A percentile compares a stretch with the other conserved stretches of the same genome.
These are phyloP conservation scores for Ampelocalamus luodianensis DNA, from an alignment of 176 grass and related monocot species.

Conservation along the genomic window DNA sequence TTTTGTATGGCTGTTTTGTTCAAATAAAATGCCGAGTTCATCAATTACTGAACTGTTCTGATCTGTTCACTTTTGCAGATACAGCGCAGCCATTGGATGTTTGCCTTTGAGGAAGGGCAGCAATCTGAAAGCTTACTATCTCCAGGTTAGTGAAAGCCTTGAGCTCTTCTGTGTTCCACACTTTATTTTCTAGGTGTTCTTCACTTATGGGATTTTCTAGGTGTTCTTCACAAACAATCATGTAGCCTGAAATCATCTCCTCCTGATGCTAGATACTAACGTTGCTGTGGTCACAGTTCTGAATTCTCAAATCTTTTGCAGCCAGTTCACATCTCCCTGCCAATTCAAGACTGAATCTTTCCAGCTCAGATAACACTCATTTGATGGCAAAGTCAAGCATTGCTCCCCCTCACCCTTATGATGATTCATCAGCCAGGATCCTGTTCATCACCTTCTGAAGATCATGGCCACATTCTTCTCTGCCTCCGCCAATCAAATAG, in stretches of 20 bases:
- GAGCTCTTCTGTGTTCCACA: background rate
- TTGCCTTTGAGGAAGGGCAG: background rate
- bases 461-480: slow-evolving; percentile 72
- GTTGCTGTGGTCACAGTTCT: background rate
- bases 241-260: slow-evolving; percentile 1
- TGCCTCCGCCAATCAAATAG: slow-evolving; percentile 51
- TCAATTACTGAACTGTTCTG: background rate
- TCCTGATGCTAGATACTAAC: background rate
- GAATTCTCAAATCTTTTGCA: slow-evolving; percentile 4
- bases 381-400: slow-evolving; percentile 32
- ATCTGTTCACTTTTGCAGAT: slow-evolving; percentile 33
- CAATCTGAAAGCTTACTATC: slow-evolving; percentile 21
- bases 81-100: background rate
- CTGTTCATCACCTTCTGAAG: slow-evolving; percentile 33
- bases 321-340: background rate
- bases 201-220: background rate
- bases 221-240: background rate
- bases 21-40: slow-evolving; percentile 17
- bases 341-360: slow-evolving; percentile 36
- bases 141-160: slow-evolving; percentile 28
- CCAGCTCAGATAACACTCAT: background rate
- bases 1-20: slow-evolving; percentile 36
- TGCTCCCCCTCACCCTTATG: background rate
- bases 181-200: background rate
- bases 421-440: slow-evolving; percentile 24